phyloP scores from a whole-genome alignment of 305 asterid genomes.

The Withania somnifera region DNA sequence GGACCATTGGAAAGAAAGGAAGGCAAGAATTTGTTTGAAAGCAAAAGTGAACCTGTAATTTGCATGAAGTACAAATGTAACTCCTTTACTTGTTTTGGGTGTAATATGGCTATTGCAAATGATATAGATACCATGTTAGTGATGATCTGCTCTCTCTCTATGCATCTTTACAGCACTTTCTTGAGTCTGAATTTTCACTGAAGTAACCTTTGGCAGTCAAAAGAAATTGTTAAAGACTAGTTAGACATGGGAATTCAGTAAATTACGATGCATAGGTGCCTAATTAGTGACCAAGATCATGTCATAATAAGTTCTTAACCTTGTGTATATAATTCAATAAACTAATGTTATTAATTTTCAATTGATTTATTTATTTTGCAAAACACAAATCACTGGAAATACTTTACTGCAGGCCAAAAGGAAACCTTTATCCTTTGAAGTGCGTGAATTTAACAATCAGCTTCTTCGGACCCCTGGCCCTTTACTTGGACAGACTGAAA shows the following conservation, averaged over 20 bases:
- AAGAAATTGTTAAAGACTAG: background rate
- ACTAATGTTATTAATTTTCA: background rate
- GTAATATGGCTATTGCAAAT: background rate
- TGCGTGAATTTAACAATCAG: constrained; percentile 33
- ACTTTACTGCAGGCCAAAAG: constrained; percentile 63
- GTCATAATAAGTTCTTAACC: background rate
- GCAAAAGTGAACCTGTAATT: background rate
- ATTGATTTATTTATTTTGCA: background rate
- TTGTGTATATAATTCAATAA: background rate
- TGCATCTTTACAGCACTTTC: background rate
- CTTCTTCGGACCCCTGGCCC: constrained; percentile 55
- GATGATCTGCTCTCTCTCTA: background rate
- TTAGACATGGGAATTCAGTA: background rate
- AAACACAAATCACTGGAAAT: background rate
- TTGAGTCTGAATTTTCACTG: background rate
- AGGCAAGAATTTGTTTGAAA: background rate
- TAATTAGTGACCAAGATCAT: background rate
- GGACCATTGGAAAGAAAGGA: background rate
- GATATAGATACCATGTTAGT: background rate
- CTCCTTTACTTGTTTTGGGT: background rate
- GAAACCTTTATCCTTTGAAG: constrained; percentile 46
- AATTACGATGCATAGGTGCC: background rate
- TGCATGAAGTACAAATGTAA: background rate
- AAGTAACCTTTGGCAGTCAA: background rate
- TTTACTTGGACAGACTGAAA: constrained; percentile 29